Evolutionary conservation across 192 early-diverging fungal species (phyloP), one percentile per base, ranked within the genome.

Genomic region (Chytriomyces confervae): DNA sequence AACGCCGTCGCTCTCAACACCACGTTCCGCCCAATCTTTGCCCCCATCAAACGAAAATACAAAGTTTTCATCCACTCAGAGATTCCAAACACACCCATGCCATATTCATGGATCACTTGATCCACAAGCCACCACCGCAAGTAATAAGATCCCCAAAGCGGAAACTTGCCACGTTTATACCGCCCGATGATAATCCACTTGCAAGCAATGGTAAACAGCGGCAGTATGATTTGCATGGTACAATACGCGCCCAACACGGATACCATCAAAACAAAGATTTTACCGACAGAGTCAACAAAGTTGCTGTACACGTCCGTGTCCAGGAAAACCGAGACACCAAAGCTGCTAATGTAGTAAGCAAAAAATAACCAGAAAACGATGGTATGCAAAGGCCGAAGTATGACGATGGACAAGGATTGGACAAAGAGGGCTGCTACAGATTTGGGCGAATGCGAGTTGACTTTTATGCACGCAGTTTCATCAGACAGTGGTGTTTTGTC

Each of bases 111-210:
- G 7, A 57, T n/a, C 79, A 68, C 57, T 78, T 83, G 77, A n/a
- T 79, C 75, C 4, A 81, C 82, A 24, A 85, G 63, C 84, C 84
- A 85, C 84, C 84, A 85, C 7, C 84, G 79, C 43, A 82, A 50
- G 57, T 85, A 82, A 62, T 83, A 83, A 6, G 50, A 61, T 20
- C 84, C 77, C 84, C 84, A 85, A 1, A 85, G 50, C 7, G 84
- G 81, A 70, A 78, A 85, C 24, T 71, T 71, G 11, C 85, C 85
- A n/a, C 78, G 60, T 50, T 72, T 64, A 67, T 86, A 86, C 47
- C 75, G 71, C 53, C 85, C 85, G 49, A 86, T 82, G 8, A 86
- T 79, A 13, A 74, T 18, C 85, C 85, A 86, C 62, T 86, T 86
- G 46, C 62, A 20, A 24, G 64, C 62, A 61, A 86, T 84, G 16